Evolutionary conservation across 305 asterid genomes (phyloP), one percentile per base, ranked within the genome.

Genomic region (Ajuga reptans): DNA sequence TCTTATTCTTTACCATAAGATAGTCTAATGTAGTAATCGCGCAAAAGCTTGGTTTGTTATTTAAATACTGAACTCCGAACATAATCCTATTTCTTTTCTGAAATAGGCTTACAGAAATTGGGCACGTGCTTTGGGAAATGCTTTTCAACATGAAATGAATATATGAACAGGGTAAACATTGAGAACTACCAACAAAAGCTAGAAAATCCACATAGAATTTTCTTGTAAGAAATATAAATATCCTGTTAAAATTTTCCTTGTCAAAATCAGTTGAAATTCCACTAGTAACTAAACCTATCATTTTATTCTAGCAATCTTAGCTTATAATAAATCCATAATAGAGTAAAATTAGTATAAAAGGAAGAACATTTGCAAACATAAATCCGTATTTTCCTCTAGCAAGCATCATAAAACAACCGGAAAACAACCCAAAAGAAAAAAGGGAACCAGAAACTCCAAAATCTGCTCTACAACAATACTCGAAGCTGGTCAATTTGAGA

Each of bases 361-460:
- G 54, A 41, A 76, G 12, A 5, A 39, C 37, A 43, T 17, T 50
- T 53, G 72, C 69, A 45, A 59, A 39, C 51, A 37, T 5, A 52
- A 33, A 34, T 6, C 15, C 14, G 5, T 24, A 4, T 41, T 14
- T 21, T 11, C 11, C n/a, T 42, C 11, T 45, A 5, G 41, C 2
- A 53, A 64, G 37, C 69, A 47, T 42, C 64, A 50, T 50, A 71
- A 42, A 72, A 64, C 59, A 71, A 37, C 45, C 47, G 43, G 31
- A 71, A 58, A 53, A 43, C 8, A 29, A 51, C 3, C 9, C 1
- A 8, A 41, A 21, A 11, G 27, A 39, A 50, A 51, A 1, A 53
- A n/a, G 69, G 3, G 46, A 46, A 63, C 18, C 39, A 56, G 27
- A 62, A 69, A 34, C 62, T 6, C 14, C 31, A 37, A 52, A 39